phyloP scores from a whole-genome alignment of 2,329 filamentous ascomycete genomes.

The Cordyceps cicadae region DNA sequence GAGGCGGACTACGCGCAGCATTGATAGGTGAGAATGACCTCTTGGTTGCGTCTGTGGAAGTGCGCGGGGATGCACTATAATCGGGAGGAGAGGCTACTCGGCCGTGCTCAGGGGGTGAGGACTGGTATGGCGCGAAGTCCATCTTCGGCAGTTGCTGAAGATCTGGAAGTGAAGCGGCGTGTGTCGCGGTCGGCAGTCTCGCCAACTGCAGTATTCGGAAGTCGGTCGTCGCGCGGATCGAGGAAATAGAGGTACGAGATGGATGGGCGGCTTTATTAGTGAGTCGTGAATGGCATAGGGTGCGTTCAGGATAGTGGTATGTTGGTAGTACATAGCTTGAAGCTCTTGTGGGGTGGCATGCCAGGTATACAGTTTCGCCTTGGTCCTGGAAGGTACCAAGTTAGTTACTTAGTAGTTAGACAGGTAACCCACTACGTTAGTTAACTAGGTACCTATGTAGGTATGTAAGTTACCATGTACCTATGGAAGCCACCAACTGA shows the following conservation, averaged over 20 bases:
- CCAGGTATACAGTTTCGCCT: neutral
- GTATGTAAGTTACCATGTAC: too few relatives aligned
- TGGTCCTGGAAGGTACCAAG: too few relatives aligned
- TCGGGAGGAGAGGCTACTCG: constrained; percentile 72
- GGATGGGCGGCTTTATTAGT: neutral
- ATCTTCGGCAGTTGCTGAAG: constrained; percentile 35
- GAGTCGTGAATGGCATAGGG: neutral
- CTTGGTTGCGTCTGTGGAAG: constrained; percentile 45
- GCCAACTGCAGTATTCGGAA: neutral
- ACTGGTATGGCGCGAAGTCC: constrained; percentile 98
- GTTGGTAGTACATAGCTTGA: neutral
- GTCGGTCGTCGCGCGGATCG: neutral
- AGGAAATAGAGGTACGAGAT: neutral
- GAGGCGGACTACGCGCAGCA: constrained; percentile 33
- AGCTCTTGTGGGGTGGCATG: constrained; percentile 10
- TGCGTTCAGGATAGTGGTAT: neutral
- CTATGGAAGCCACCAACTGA: too few relatives aligned
- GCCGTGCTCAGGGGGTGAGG: constrained; percentile 74
- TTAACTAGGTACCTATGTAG: too few relatives aligned
- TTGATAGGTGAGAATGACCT: constrained; percentile 43
- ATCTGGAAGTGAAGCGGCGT: neutral
- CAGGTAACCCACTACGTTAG: too few relatives aligned
- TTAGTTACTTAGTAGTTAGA: too few relatives aligned
- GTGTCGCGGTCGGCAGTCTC: neutral
- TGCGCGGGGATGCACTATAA: constrained; percentile 40